Percentiles rank a stretch among this genome's conserved stretches.
These are phyloP conservation scores for Thalassiosira sp. DNA, from an alignment of 352 stramenopile genomes.

Conservation along the genomic window DNA sequence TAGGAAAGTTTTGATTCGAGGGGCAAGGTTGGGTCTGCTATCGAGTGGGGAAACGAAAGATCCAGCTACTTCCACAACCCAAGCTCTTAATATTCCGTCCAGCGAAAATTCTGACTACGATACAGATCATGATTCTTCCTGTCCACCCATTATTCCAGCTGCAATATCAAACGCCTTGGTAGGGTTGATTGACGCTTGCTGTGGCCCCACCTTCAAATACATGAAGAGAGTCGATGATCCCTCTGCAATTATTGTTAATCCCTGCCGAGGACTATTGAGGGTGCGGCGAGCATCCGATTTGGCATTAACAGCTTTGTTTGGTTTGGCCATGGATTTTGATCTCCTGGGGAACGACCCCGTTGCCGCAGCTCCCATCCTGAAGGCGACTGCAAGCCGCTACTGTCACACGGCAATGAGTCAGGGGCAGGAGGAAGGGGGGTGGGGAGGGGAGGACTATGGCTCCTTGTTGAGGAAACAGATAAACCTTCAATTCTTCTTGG, in stretches of 20 bases:
- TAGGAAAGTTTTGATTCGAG: slow-evolving; percentile 72
- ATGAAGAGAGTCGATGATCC: neutral
- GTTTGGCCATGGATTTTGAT: slow-evolving; percentile 80
- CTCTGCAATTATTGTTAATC: slow-evolving; percentile 21
- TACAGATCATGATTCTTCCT: slow-evolving; percentile 50
- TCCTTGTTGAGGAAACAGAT: slow-evolving; percentile 76
- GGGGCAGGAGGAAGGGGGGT: neutral
- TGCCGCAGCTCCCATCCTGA: slow-evolving; percentile 52
- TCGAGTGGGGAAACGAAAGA: neutral
- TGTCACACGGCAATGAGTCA: slow-evolving; percentile 31
- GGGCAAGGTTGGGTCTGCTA: slow-evolving; percentile 54
- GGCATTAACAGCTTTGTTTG: slow-evolving; percentile 74
- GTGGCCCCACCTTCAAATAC: slow-evolving; percentile 44
- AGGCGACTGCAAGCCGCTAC: slow-evolving; percentile 62
- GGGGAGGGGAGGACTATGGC: slow-evolving; percentile 52
- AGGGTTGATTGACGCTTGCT: slow-evolving; percentile 72
- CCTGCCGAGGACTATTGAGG: slow-evolving; percentile 50
- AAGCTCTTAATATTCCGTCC: neutral
- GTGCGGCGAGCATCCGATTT: slow-evolving; percentile 78
- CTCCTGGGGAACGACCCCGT: slow-evolving; percentile 65
- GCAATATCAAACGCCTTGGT: slow-evolving; percentile 53
- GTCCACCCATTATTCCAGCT: slow-evolving; percentile 58
- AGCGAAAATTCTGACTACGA: slow-evolving; percentile 56
- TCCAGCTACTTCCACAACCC: neutral
- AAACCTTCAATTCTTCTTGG: slow-evolving; percentile 82